Base-by-base conservation (phyloP, 2,329 filamentous ascomycete genomes). In the Grosmannia penicillata region DNA sequence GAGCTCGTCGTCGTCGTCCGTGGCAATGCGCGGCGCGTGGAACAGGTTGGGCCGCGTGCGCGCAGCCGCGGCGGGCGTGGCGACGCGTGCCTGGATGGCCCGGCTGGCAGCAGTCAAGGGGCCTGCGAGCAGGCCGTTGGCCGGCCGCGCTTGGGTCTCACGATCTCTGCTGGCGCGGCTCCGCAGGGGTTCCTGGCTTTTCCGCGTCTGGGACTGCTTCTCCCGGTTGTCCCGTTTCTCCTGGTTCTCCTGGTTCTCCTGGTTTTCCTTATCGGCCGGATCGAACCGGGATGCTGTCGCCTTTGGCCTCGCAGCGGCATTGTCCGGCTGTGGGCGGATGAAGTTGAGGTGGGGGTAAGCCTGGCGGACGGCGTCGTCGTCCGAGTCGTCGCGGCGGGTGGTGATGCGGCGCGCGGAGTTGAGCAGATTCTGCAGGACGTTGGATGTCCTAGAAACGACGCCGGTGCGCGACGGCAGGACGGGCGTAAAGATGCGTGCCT, bases 401-500 rank as follows among this genome's bases (percentile, higher is more conserved):
- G 35, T 24, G 14, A 40, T 27, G 10, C 42, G 43, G 3, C 38
- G 38, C 3, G 44, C 42, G 2, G 45, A 47, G 37, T 44, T 40
- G 26, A 47, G 41, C 4, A 47, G 33, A 18, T 29, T 46, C 6
- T 42, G 40, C 19, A 47, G 36, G 10, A 43, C 32, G 36, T 36
- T 44, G 29, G 44, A 46, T 2, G 44, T 43, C 19, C 34, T 33
- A 11, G 44, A 25, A 4, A 42, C 30, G 21, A 45, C 37, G 33
- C 37, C 18, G 10, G 35, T 14, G 6, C 38, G 29, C 7, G 37
- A 22, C 8, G 38, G 34, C 25, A 44, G 25, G 13, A 35, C 17
- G 3, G 49, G 48, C 35, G 55, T 43, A 39, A 49, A 43, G 38
- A 65, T 39, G n/a, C 45, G 46, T 22, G 59, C 56, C 24, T 53